Evolutionary conservation across 768 basidiomycete species (phyloP).

Genomic region (Brasilioporus rufonigricans): DNA sequence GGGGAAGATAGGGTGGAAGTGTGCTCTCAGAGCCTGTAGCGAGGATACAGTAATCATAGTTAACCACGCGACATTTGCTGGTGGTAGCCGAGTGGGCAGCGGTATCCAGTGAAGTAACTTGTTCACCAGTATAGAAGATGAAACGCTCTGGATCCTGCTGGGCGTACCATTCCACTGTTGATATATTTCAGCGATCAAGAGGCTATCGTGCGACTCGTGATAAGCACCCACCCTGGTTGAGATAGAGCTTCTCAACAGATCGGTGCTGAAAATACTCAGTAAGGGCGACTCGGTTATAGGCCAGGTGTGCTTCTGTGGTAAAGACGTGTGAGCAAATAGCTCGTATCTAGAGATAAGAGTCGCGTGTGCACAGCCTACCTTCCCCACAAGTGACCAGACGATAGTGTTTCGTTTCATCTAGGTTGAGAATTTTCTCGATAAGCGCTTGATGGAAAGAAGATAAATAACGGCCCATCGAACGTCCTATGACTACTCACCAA

Average conservation of each 20-base stretch:
- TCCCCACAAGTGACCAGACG: slow-evolving; percentile 61
- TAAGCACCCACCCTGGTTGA: slow-evolving; percentile 42
- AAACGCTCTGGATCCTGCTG: slow-evolving; percentile 57
- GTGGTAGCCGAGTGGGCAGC: slow-evolving; percentile 45
- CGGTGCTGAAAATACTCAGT: slow-evolving; percentile 66
- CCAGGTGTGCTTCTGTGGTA: slow-evolving; percentile 40
- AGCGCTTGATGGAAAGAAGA: slow-evolving; percentile 39
- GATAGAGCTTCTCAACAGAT: slow-evolving; percentile 54
- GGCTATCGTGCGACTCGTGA: background rate
- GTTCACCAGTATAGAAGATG: slow-evolving; percentile 48
- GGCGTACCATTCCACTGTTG: slow-evolving; percentile 54
- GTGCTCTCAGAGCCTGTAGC: slow-evolving; percentile 69
- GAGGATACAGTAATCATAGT: slow-evolving; percentile 63
- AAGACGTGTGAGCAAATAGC: slow-evolving; percentile 5
- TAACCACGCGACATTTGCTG: slow-evolving; percentile 40
- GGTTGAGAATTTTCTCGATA: slow-evolving; percentile 64
- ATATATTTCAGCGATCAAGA: slow-evolving; percentile 12
- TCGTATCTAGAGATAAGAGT: slow-evolving; percentile 24
- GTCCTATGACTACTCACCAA: background rate
- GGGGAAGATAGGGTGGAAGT: slow-evolving; percentile 56
- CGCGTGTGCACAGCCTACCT: slow-evolving; percentile 28
- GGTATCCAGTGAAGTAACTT: slow-evolving; percentile 39
- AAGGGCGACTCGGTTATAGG: slow-evolving; percentile 50
- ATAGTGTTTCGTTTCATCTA: slow-evolving; percentile 50
- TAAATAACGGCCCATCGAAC: background rate